Evolutionary conservation across 495 filamentous ascomycete species (phyloP).

Genomic region (Hypomontagnella monticulosa): DNA sequence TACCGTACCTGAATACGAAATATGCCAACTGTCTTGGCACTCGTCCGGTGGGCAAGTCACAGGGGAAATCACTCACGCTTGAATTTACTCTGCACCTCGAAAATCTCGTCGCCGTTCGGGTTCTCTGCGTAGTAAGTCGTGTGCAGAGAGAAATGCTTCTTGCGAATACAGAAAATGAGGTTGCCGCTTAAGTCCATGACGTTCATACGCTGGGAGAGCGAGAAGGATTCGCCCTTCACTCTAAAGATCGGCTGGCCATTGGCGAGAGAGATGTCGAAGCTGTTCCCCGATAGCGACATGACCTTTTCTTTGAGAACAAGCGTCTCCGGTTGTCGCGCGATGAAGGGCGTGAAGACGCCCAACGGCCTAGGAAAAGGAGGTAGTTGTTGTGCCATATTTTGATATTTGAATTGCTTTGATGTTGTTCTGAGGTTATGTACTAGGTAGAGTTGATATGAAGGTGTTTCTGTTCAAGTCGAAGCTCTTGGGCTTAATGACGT

Average conservation of each 20-base stretch:
- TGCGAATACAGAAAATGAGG: slow-evolving; percentile 62
- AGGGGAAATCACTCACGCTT: slow-evolving; percentile 58
- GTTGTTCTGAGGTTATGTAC: not conserved
- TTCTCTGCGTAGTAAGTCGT: slow-evolving; percentile 58
- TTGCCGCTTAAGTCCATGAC: slow-evolving; percentile 57
- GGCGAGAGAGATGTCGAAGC: slow-evolving; percentile 61
- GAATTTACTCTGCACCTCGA: slow-evolving; percentile 63
- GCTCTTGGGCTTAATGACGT: no score
- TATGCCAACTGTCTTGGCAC: not conserved
- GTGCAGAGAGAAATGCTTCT: slow-evolving; percentile 61
- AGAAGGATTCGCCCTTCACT: slow-evolving; percentile 59
- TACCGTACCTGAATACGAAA: not conserved
- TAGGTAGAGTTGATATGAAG: not conserved
- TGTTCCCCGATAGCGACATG: slow-evolving; percentile 64
- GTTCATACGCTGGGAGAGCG: slow-evolving; percentile 55
- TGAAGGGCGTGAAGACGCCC: slow-evolving; percentile 61
- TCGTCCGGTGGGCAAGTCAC: no score
- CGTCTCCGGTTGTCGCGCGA: slow-evolving; percentile 56
- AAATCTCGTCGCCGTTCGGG: slow-evolving; percentile 51
- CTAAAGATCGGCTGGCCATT: slow-evolving; percentile 60
- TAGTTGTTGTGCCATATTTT: slow-evolving; percentile 35
- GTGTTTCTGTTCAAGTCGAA: no score
- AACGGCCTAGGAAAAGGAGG: slow-evolving; percentile 49
- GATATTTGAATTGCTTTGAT: not conserved
- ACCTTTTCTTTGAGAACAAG: slow-evolving; percentile 66